Evolutionary conservation across 2,329 filamentous ascomycete genomes (phyloP).

Genomic region (Cercospora nicotianae): DNA sequence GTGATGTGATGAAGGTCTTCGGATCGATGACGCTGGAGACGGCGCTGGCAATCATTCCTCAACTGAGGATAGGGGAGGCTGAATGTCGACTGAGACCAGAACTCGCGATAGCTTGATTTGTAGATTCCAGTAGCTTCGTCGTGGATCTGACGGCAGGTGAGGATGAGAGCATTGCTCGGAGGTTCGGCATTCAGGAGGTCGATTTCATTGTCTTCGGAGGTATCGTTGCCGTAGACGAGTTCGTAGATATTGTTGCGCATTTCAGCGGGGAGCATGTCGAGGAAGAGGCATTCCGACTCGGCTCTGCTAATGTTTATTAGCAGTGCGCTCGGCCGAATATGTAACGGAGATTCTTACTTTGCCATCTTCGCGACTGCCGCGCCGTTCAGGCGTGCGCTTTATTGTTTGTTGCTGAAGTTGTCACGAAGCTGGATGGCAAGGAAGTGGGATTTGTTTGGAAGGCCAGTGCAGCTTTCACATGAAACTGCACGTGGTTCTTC

Average conservation of each 20-base stretch:
- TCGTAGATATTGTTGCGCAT: conserved; percentile 12
- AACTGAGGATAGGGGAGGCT: no score
- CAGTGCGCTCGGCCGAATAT: no score
- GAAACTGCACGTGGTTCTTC: background rate
- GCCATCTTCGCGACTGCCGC: background rate
- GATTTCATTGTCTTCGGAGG: background rate
- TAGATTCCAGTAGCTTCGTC: background rate
- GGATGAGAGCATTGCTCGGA: background rate
- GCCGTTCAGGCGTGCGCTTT: background rate
- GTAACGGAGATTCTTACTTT: background rate
- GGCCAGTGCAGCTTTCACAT: background rate
- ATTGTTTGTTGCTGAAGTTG: background rate
- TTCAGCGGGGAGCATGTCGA: background rate
- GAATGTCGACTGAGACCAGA: background rate
- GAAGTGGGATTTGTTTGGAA: background rate
- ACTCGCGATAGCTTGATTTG: background rate
- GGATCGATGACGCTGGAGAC: background rate
- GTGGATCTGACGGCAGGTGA: background rate
- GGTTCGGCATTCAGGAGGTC: background rate
- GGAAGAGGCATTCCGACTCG: background rate
- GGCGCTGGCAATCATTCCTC: background rate
- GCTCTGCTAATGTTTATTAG: no score
- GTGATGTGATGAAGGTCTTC: background rate
- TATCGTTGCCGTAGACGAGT: conserved; percentile 3
- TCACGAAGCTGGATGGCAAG: background rate